Conservation (phyloP, 2,329 filamentous ascomycete species). For the Paecilomyces niveus region DNA sequence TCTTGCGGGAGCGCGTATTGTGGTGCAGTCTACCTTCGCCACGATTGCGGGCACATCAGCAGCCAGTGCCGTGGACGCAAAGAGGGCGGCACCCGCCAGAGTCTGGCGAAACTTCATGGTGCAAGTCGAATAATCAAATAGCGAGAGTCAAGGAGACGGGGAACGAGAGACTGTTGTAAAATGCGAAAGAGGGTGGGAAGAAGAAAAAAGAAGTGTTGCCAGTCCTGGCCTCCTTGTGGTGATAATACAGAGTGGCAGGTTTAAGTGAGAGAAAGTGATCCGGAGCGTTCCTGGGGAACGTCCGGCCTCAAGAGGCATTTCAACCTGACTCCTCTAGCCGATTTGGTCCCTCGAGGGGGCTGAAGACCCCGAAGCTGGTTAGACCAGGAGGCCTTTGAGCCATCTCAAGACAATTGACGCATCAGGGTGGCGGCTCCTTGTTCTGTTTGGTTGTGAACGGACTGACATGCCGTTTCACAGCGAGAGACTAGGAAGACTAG, state of each 20-base stretch:
- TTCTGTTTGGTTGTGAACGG: neutral
- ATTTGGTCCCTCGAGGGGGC: neutral
- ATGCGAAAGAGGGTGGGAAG: neutral
- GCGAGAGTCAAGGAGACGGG: neutral
- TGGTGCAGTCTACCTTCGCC: conserved; percentile 51
- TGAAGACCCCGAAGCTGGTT: neutral
- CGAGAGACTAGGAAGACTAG: neutral
- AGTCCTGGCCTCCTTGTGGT: neutral
- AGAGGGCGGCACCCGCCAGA: conserved; percentile 47
- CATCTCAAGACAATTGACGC: neutral
- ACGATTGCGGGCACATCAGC: conserved; percentile 48
- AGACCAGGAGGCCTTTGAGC: neutral
- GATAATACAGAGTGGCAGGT: no score
- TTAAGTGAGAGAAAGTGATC: no score
- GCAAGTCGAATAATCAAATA: neutral
- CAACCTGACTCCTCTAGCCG: neutral
- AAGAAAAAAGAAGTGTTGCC: neutral
- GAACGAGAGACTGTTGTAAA: neutral
- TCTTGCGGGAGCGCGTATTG: no score
- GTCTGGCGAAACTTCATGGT: conserved; percentile 50
- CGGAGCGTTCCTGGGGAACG: neutral
- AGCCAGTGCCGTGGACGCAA: conserved; percentile 43
- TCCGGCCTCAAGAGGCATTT: neutral
- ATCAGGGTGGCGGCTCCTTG: neutral
- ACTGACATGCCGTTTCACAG: neutral